Percentiles rank a stretch among this genome's conserved stretches.
phyloP scores from a whole-genome alignment of 2,329 filamentous ascomycete species.

The Botrytis pseudocinerea region DNA sequence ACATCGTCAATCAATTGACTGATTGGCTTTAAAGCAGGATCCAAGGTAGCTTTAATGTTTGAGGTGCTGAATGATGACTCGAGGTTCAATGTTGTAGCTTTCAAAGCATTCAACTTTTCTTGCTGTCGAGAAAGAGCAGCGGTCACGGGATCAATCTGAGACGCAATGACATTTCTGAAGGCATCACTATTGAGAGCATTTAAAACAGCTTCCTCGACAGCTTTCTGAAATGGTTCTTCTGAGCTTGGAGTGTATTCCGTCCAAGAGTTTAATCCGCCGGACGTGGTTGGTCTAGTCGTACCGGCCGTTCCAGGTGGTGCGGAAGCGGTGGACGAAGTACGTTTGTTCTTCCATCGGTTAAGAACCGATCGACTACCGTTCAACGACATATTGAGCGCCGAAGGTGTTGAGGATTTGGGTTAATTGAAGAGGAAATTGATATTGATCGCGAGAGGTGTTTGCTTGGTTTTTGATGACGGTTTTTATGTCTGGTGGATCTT shows the following conservation, averaged over 20 bases:
- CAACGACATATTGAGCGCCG: constrained; percentile 25
- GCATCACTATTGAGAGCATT: constrained; percentile 30
- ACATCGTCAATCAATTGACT: constrained; percentile 25
- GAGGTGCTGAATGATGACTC: constrained; percentile 29
- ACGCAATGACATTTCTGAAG: constrained; percentile 32
- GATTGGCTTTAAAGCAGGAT: constrained; percentile 28
- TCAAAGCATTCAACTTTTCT: constrained; percentile 33
- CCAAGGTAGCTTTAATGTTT: constrained; percentile 25
- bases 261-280: constrained; percentile 21
- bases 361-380: constrained; percentile 25
- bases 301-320: constrained; percentile 17
- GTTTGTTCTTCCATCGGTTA: constrained; percentile 32
- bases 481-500: not conserved
- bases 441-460: not conserved
- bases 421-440: not conserved
- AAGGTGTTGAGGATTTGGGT: not conserved
- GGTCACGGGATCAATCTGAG: constrained; percentile 30
- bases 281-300: constrained; percentile 26
- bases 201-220: constrained; percentile 30
- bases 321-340: constrained; percentile 25
- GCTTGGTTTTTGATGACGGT: not conserved
- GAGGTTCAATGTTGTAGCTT: constrained; percentile 31
- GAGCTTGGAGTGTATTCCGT: constrained; percentile 24
- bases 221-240: constrained; percentile 28
- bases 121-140: constrained; percentile 28